A percentile compares a stretch with the other conserved stretches of the same genome.
These are phyloP conservation scores for Alternaria novae-zelandiae DNA, from an alignment of 2,329 filamentous ascomycete genomes.

Conservation along the genomic window DNA sequence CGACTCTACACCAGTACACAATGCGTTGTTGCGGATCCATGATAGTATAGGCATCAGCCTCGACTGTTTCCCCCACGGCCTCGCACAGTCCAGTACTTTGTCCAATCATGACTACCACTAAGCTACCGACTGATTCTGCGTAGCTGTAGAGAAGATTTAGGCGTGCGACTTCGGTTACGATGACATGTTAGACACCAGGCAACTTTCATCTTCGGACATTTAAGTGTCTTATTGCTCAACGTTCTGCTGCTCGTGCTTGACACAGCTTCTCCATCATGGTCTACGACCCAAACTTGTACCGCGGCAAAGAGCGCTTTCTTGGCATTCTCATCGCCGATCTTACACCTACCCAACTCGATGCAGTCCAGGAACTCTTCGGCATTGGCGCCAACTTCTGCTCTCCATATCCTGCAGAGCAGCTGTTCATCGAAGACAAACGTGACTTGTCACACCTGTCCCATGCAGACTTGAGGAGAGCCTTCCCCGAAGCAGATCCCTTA, in stretches of 20 bases:
- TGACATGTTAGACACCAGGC: too few relatives aligned
- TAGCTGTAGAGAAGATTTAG: too few relatives aligned
- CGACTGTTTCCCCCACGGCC: too few relatives aligned
- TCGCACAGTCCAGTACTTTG: too few relatives aligned
- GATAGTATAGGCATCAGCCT: neutral
- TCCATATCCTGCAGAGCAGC: neutral
- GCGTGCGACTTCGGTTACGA: too few relatives aligned
- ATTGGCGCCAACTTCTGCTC: neutral
- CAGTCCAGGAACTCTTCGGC: constrained; percentile 11
- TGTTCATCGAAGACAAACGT: neutral
- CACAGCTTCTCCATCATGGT: too few relatives aligned
- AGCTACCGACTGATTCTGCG: too few relatives aligned
- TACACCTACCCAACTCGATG: constrained; percentile 9
- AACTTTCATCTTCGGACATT: too few relatives aligned
- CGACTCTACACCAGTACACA: neutral
- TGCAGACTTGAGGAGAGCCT: neutral
- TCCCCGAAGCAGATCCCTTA: neutral
- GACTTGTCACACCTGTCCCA: neutral
- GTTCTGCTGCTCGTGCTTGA: too few relatives aligned
- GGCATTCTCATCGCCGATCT: constrained; percentile 8
- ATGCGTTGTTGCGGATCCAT: neutral
- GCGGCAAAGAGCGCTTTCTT: constrained; percentile 1
- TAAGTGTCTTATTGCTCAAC: too few relatives aligned
- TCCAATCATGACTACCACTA: too few relatives aligned
- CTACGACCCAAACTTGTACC: neutral